Evolutionary conservation across 2,329 filamentous ascomycete species (phyloP).

Genomic region (Exophiala calicioides): DNA sequence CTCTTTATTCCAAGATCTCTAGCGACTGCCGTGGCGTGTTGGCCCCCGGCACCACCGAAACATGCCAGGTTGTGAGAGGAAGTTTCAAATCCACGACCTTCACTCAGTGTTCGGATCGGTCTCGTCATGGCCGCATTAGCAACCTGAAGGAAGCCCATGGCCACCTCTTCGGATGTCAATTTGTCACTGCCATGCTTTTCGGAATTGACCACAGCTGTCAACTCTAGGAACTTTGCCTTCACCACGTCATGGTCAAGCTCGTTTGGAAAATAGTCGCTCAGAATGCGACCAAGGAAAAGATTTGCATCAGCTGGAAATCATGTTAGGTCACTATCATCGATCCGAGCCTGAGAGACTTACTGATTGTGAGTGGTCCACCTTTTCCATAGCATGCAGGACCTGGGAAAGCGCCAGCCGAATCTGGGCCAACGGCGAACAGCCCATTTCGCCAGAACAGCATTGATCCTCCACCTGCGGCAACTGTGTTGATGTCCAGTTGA

Average conservation of each 20-base stretch:
- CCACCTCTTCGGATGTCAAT: constrained; percentile 40
- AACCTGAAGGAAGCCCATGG: constrained; percentile 44
- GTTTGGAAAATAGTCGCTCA: constrained; percentile 79
- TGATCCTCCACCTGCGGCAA: constrained; percentile 61
- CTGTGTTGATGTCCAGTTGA: constrained; percentile 74
- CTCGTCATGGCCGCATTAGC: constrained; percentile 45
- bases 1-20: constrained; percentile 43
- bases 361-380: constrained; percentile 85
- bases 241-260: constrained; percentile 75
- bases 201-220: constrained; percentile 49
- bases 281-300: constrained; percentile 70
- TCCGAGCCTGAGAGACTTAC: too few species aligned
- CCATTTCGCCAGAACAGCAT: constrained; percentile 77
- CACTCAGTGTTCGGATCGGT: constrained; percentile 34
- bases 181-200: constrained; percentile 31
- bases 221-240: constrained; percentile 43
- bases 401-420: constrained; percentile 84
- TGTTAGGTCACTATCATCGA: too few species aligned
- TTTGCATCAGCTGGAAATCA: constrained; percentile 96
- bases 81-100: constrained; percentile 31
- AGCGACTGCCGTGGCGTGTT: constrained; percentile 46
- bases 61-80: constrained; percentile 33
- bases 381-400: constrained; percentile 90
- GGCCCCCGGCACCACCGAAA: constrained; percentile 39
- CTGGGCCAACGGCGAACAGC: constrained; percentile 84